Conservation (phyloP, 306 rosid species). For the Trifolium repens region DNA sequence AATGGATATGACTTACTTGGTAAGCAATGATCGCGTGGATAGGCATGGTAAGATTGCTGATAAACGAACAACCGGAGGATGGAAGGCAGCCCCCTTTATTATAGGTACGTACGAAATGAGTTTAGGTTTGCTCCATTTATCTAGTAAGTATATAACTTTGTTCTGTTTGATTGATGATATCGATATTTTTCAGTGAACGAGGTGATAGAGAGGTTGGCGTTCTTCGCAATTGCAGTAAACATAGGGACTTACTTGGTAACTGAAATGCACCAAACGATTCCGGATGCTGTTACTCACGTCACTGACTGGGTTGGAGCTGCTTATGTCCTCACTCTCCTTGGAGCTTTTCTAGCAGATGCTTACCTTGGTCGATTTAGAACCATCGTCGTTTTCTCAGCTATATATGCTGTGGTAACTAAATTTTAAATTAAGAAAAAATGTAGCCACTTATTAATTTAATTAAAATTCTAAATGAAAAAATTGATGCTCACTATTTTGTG, state of each 20-base stretch:
- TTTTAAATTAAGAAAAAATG: no score
- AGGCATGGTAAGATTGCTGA: slow-evolving; percentile 52
- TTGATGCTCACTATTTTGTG: no score
- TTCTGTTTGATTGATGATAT: neutral
- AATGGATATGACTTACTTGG: slow-evolving; percentile 36
- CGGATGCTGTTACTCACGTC: slow-evolving; percentile 58
- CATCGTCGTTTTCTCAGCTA: slow-evolving; percentile 53
- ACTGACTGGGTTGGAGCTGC: slow-evolving; percentile 72
- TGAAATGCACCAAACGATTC: slow-evolving; percentile 57
- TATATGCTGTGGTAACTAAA: slow-evolving; percentile 45
- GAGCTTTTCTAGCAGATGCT: slow-evolving; percentile 69
- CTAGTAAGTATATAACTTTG: neutral
- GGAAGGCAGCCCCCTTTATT: slow-evolving; percentile 69
- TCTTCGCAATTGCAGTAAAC: slow-evolving; percentile 60
- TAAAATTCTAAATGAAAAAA: no score
- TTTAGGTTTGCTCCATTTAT: no score
- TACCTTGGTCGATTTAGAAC: slow-evolving; percentile 67
- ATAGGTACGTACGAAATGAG: slow-evolving; percentile 39
- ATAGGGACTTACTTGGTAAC: slow-evolving; percentile 53
- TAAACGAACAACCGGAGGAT: slow-evolving; percentile 61
- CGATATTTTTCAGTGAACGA: slow-evolving; percentile 51
- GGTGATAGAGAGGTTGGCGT: slow-evolving; percentile 65
- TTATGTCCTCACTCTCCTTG: slow-evolving; percentile 52
- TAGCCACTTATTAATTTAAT: no score
- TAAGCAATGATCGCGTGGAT: slow-evolving; percentile 58